Percentiles rank a stretch among this genome's conserved stretches.
phyloP scores from a whole-genome alignment of 2,329 filamentous ascomycete genomes.

The Neospermospora avenae region DNA sequence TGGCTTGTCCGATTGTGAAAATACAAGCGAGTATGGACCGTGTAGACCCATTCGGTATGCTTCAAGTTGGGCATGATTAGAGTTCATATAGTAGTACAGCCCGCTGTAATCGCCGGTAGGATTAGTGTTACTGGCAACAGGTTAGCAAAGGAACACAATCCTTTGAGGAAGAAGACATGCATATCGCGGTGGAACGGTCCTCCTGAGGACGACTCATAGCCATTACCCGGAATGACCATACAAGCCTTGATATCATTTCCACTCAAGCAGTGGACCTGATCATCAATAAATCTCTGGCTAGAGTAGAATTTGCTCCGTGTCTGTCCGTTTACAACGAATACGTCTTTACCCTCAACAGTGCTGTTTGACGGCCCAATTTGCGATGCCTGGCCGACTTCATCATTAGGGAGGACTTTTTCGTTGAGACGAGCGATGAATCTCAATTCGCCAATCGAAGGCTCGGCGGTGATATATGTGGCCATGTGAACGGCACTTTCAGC shows the following conservation, averaged over 20 bases:
- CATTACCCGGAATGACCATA: slow-evolving; percentile 49
- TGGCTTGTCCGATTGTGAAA: slow-evolving; percentile 56
- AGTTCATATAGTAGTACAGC: slow-evolving; percentile 62
- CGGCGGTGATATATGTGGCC: slow-evolving; percentile 58
- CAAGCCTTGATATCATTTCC: slow-evolving; percentile 55
- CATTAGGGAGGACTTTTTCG: slow-evolving; percentile 46
- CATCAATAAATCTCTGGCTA: slow-evolving; percentile 66
- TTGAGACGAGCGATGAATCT: slow-evolving; percentile 62
- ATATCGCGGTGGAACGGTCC: slow-evolving; percentile 59
- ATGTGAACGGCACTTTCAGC: slow-evolving; percentile 55
- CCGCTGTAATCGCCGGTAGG: slow-evolving; percentile 55
- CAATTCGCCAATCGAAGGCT: slow-evolving; percentile 56
- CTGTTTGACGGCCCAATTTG: slow-evolving; percentile 48
- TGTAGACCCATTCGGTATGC: slow-evolving; percentile 59
- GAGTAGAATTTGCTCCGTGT: slow-evolving; percentile 70
- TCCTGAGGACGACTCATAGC: slow-evolving; percentile 60
- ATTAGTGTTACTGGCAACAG: slow-evolving; percentile 46
- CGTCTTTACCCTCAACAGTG: slow-evolving; percentile 56
- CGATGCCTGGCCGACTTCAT: slow-evolving; percentile 53
- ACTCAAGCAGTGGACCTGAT: slow-evolving; percentile 57
- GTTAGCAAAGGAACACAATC: neutral
- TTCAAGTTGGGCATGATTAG: slow-evolving; percentile 61
- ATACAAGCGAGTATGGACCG: slow-evolving; percentile 61
- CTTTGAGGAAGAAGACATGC: neutral
- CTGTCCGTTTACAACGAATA: slow-evolving; percentile 57